Evolutionary conservation across 352 stramenopile species (phyloP).

Genomic region (Aphanomyces astaci): DNA sequence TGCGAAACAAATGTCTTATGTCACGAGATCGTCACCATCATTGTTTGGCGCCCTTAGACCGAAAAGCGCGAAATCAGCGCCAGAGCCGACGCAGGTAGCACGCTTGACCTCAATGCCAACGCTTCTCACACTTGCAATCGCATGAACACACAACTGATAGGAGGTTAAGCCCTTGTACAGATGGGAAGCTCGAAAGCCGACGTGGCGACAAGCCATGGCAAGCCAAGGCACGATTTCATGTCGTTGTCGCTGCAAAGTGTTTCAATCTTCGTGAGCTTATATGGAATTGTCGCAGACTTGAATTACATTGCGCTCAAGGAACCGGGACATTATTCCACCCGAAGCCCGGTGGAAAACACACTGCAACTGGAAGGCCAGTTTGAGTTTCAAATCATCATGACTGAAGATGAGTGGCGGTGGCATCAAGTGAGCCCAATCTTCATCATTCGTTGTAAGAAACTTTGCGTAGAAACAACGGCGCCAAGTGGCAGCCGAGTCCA

Average conservation of each 20-base stretch:
- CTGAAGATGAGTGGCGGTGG: constrained; percentile 10
- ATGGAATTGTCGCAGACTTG: no score
- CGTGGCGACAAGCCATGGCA: background rate
- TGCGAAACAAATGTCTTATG: background rate
- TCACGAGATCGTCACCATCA: background rate
- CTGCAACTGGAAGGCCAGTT: constrained; percentile 16
- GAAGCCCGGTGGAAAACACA: constrained; percentile 18
- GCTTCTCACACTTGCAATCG: no score
- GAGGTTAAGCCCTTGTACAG: constrained; percentile 10
- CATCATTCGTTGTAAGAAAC: background rate
- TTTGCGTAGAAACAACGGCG: constrained; percentile 9
- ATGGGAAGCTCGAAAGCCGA: constrained; percentile 4
- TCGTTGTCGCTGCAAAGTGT: background rate
- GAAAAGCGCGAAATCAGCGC: background rate
- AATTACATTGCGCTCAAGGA: constrained; percentile 19
- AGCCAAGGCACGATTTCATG: background rate
- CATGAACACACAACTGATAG: no score
- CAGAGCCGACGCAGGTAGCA: background rate
- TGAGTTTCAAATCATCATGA: constrained; percentile 25
- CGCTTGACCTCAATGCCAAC: no score
- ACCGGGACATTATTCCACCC: constrained; percentile 17
- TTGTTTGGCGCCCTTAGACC: background rate
- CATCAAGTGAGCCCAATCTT: background rate
- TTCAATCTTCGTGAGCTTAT: no score
- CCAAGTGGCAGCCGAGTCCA: constrained; percentile 9